These are phyloP conservation scores for Aristolochia contorta DNA, from an alignment of 164 flowering plant genomes.

Conservation along the genomic window DNA sequence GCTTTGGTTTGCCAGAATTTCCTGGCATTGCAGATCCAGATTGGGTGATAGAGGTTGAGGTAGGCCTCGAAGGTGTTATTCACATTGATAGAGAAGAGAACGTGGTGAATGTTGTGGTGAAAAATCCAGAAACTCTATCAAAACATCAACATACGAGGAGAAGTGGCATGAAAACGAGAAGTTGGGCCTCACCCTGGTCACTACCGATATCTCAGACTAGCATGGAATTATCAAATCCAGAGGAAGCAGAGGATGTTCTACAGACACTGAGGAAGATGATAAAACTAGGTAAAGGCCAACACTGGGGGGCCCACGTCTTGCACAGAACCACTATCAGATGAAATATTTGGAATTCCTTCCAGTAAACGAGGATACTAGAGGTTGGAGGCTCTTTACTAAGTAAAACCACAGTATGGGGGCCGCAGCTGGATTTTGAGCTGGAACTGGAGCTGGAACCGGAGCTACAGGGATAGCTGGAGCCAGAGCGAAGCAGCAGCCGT, in stretches of 20 bases:
- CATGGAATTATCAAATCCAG: conserved; percentile 36
- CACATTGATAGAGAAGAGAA: conserved; percentile 47
- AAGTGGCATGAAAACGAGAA: conserved; percentile 24
- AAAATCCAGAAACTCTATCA: conserved; percentile 38
- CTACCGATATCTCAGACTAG: conserved; percentile 66
- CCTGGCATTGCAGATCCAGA: conserved; percentile 50
- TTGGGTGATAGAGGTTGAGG: conserved; percentile 59
- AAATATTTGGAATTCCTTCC: neutral
- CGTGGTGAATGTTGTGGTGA: conserved; percentile 69
- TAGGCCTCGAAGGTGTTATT: conserved; percentile 58
- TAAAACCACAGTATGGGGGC: too few species aligned
- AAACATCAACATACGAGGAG: conserved; percentile 31
- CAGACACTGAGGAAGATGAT: conserved; percentile 37
- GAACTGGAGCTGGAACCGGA: too few species aligned
- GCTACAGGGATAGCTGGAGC: neutral
- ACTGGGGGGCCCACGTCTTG: conserved; percentile 46
- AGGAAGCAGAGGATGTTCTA: conserved; percentile 59
- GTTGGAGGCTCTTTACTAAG: neutral
- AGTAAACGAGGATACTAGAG: neutral
- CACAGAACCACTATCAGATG: conserved; percentile 50
- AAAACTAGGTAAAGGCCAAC: conserved; percentile 41
- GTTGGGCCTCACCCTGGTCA: conserved; percentile 32
- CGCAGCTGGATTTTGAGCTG: too few species aligned
- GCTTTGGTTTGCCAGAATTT: conserved; percentile 54
- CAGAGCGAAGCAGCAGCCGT: neutral